phyloP scores from a whole-genome alignment of 148 eudicot genomes.

The Simmondsia chinensis region DNA sequence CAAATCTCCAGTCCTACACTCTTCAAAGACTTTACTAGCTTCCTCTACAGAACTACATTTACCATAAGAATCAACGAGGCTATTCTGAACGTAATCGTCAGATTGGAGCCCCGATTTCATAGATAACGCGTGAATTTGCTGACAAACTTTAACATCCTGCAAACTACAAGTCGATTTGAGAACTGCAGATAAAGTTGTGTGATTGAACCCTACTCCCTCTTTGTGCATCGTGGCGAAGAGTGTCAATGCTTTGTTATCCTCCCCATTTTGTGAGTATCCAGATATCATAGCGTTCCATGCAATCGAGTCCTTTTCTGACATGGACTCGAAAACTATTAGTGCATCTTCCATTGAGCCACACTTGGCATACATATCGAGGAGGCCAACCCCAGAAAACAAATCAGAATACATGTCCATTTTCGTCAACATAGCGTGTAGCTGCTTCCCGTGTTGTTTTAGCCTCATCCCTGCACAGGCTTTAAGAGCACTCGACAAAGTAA shows the following conservation, averaged over 20 bases:
- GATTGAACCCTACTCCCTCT: conserved; percentile 36
- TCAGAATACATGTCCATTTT: conserved; percentile 47
- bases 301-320: conserved; percentile 42
- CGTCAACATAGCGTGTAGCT: conserved; percentile 51
- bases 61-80: conserved; percentile 59
- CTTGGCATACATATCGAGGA: conserved; percentile 71
- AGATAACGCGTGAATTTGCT: conserved; percentile 49
- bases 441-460: conserved; percentile 40
- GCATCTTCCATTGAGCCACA: conserved; percentile 48
- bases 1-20: conserved; percentile 33
- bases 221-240: conserved; percentile 35
- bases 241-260: conserved; percentile 30
- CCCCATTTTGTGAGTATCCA: conserved; percentile 41
- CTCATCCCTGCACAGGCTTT: conserved; percentile 67
- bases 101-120: conserved; percentile 42
- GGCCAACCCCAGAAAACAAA: conserved; percentile 43
- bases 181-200: conserved; percentile 48
- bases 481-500: conserved; percentile 62
- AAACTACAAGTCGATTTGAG: conserved; percentile 45
- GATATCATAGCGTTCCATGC: conserved; percentile 60
- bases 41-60: conserved; percentile 38
- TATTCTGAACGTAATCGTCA: conserved; percentile 42
- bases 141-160: conserved; percentile 21
- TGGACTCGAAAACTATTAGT: conserved; percentile 25
- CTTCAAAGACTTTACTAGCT: conserved; percentile 35